Evolutionary conservation across 2,329 filamentous ascomycete genomes (phyloP).

Genomic region (Geosmithia flava): DNA sequence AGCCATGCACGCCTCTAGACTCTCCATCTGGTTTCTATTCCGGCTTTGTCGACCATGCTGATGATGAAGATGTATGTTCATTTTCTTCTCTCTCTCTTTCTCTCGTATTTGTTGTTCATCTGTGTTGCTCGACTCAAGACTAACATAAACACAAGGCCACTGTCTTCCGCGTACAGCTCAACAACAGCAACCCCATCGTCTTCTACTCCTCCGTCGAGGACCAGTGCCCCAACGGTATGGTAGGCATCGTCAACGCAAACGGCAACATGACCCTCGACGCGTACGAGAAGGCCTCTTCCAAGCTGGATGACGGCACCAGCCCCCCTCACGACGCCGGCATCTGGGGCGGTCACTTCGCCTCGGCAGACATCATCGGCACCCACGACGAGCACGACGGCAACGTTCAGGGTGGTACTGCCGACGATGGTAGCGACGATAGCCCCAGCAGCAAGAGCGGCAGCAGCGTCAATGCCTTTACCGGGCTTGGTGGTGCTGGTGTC

Average conservation of each 20-base stretch:
- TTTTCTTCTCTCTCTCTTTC: neutral
- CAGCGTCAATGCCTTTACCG: neutral
- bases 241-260: constrained; percentile 23
- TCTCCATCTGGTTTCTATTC: constrained; percentile 23
- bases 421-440: constrained; percentile 1
- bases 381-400: constrained; percentile 4
- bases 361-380: constrained; percentile 8
- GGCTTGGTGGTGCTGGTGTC: constrained; percentile 1
- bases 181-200: constrained; percentile 17
- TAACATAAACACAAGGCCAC: constrained; percentile 12
- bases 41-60: constrained; percentile 16
- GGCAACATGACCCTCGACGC: constrained; percentile 14
- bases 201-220: constrained; percentile 26
- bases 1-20: constrained; percentile 19
- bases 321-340: constrained; percentile 8
- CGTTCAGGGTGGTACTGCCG: neutral
- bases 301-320: constrained; percentile 10
- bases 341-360: constrained; percentile 17
- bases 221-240: constrained; percentile 24
- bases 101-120: neutral
- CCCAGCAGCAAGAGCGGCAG: constrained; percentile 1
- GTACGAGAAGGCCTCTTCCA: constrained; percentile 16
- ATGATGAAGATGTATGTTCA: constrained; percentile 16
- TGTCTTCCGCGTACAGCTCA: constrained; percentile 20
- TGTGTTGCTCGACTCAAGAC: no score